Conservation (phyloP, 352 stramenopile species). For the Phytophthora pluvialis region DNA sequence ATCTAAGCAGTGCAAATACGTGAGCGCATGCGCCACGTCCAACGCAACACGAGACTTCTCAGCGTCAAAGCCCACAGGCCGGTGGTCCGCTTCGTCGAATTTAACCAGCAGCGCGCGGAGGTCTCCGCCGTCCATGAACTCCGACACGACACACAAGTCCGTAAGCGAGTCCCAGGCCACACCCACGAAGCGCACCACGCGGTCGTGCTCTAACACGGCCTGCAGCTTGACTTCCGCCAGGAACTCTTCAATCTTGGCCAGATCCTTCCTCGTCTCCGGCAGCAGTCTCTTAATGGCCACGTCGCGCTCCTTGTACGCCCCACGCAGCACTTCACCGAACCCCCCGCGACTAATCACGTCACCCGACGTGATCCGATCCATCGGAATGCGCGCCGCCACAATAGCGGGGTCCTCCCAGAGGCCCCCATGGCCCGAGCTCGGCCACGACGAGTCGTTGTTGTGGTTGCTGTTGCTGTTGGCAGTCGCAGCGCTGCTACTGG, state of each 20-base stretch:
- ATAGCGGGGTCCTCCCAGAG: conserved; percentile 61
- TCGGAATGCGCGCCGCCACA: conserved; percentile 52
- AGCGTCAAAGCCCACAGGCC: conserved; percentile 40
- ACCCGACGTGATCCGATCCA: conserved; percentile 44
- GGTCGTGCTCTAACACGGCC: conserved; percentile 38
- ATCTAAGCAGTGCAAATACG: conserved; percentile 65
- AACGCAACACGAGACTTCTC: conserved; percentile 60
- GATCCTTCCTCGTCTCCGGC: conserved; percentile 43
- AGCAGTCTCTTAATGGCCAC: conserved; percentile 64
- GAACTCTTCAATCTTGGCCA: conserved; percentile 58
- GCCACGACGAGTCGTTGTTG: conserved; percentile 25
- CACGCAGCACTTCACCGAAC: conserved; percentile 54
- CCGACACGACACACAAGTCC: conserved; percentile 47
- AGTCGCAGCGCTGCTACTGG: conserved; percentile 17
- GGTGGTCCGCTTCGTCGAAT: conserved; percentile 35
- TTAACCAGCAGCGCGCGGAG: conserved; percentile 43
- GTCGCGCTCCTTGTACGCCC: conserved; percentile 39
- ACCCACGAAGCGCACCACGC: conserved; percentile 45
- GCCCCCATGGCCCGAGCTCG: conserved; percentile 25
- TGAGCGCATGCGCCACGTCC: conserved; percentile 63
- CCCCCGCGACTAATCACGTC: conserved; percentile 52
- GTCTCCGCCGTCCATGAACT: conserved; percentile 57
- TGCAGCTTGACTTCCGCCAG: conserved; percentile 59
- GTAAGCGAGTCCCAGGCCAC: conserved; percentile 50
- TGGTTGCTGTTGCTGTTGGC: conserved; percentile 34